These are phyloP conservation scores for Xylaria arbuscula DNA, from an alignment of 2,329 filamentous ascomycete species.

Conservation along the genomic window DNA sequence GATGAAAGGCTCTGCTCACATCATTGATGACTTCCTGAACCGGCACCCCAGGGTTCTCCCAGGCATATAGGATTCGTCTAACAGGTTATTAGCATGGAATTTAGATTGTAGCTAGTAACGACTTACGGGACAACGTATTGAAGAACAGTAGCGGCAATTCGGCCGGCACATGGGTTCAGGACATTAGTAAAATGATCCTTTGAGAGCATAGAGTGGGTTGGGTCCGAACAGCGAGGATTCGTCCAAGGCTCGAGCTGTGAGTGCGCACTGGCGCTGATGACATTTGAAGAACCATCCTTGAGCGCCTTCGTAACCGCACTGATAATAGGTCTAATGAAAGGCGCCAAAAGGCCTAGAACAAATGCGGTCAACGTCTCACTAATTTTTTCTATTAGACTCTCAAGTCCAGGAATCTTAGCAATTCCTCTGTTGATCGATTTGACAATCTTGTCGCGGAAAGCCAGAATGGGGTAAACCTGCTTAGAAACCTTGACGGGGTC, in stretches of 20 bases:
- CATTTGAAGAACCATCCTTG: slow-evolving; percentile 83
- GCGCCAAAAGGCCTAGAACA: slow-evolving; percentile 88
- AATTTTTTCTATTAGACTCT: slow-evolving; percentile 91
- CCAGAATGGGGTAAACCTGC: slow-evolving; percentile 93
- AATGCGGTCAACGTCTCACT: slow-evolving; percentile 93
- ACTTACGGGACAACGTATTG: slow-evolving; percentile 85
- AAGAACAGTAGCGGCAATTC: slow-evolving; percentile 78
- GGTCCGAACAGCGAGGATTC: slow-evolving; percentile 78
- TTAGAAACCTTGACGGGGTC: slow-evolving; percentile 80
- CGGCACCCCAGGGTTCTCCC: slow-evolving; percentile 86
- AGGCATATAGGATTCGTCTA: slow-evolving; percentile 86
- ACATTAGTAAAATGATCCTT: slow-evolving; percentile 88
- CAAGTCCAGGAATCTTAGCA: slow-evolving; percentile 90
- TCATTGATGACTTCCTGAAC: slow-evolving; percentile 87
- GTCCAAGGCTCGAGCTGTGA: slow-evolving; percentile 85
- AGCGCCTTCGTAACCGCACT: slow-evolving; percentile 84
- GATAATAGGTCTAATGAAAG: slow-evolving; percentile 93
- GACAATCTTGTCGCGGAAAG: slow-evolving; percentile 94
- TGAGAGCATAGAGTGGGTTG: slow-evolving; percentile 84
- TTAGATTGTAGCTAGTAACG: not conserved
- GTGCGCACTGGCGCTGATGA: slow-evolving; percentile 75
- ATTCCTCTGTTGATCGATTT: slow-evolving; percentile 86
- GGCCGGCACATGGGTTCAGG: slow-evolving; percentile 80
- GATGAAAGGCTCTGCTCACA: slow-evolving; percentile 86
- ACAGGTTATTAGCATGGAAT: slow-evolving; percentile 39